Base-by-base conservation (phyloP, 257 asterid species). In the Penstemon barbatus region DNA sequence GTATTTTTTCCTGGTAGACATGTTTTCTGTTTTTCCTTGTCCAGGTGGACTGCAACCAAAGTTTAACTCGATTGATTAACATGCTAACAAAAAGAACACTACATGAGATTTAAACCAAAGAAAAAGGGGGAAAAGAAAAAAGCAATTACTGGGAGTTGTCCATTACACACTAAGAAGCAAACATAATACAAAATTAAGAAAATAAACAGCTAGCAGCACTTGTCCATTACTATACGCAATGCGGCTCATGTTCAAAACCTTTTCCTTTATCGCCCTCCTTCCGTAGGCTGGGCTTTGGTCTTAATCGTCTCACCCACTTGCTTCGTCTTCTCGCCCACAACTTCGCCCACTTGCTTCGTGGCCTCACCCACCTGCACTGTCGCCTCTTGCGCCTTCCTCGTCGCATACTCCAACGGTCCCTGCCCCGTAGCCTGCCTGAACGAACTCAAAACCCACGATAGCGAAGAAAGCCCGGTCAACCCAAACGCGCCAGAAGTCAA, bases 401-500 rank as follows among this genome's bases (percentile, higher is more conserved):
- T 87, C 4, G 93, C 93, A 8, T 65, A 70, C 8, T 85, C 93
- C 71, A 87, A 1, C 57, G 85, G 87, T 41, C 82, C 95, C 4
- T 80, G 82, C 71, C 81, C 95, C 3, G 80, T 79, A 6, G 82
- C 76, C 75, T 72, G 84, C 50, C 87, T 65, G 77, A 89, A 83
- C 67, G 72, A 72, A 50, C 80, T 91, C 68, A 87, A 43, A 3
- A 87, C 89, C 91, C 92, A 89, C 18, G 95, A 86, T 0, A 92
- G 77, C 7, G 98, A 86, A n/a, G 96, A 83, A 4, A 92, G 84
- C 0, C 97, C 97, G 5, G 95, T 86, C 4, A 89, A 71, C 11
- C 97, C 97, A 43, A 92, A 86, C 1, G 96, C 97, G 0, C 98
- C 96, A 0, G 97, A 92, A 1, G 97, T 75, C 8, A 92, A 33